Percentiles rank a stretch among this genome's conserved stretches.
Evolutionary conservation across 2,329 filamentous ascomycete species (phyloP).

Genomic region (Salinomyces thailandicus): DNA sequence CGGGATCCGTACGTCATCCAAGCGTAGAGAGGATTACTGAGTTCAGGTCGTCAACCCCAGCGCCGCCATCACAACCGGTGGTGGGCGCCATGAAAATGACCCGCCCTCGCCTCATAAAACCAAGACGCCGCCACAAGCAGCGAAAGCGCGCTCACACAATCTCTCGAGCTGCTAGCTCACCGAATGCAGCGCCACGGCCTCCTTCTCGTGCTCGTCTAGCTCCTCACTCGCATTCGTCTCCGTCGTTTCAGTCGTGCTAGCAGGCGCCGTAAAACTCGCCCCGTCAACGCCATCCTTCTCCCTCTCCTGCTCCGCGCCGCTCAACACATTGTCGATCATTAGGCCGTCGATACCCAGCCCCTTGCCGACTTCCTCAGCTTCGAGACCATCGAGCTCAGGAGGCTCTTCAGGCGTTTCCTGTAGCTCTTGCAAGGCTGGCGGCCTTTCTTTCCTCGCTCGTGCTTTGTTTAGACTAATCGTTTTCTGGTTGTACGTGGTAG

Average conservation of each 20-base stretch:
- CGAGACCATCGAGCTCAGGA: conserved; percentile 10
- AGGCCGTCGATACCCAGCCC: conserved; percentile 2
- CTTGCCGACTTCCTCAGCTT: neutral
- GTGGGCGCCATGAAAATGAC: no score
- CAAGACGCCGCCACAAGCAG: neutral
- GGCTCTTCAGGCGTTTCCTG: conserved; percentile 19
- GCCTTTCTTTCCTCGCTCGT: conserved; percentile 74
- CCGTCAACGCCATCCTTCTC: conserved; percentile 4
- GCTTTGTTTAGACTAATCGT: conserved; percentile 90
- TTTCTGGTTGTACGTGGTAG: conserved; percentile 91
- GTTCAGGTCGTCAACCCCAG: no score
- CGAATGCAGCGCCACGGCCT: neutral
- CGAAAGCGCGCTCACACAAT: conserved; percentile 1
- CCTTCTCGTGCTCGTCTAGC: conserved; percentile 3
- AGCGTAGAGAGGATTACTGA: no score
- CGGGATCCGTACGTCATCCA: no score
- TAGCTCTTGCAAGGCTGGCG: conserved; percentile 71
- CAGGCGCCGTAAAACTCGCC: conserved; percentile 2
- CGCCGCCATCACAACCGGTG: no score
- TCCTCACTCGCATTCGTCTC: neutral
- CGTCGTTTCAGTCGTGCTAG: neutral
- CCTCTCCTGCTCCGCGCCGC: conserved; percentile 1
- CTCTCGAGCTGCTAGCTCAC: conserved; percentile 2
- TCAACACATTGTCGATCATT: neutral
- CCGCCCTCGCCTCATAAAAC: no score